Conservation (phyloP, 306 rosid species). For the Delonix regia region DNA sequence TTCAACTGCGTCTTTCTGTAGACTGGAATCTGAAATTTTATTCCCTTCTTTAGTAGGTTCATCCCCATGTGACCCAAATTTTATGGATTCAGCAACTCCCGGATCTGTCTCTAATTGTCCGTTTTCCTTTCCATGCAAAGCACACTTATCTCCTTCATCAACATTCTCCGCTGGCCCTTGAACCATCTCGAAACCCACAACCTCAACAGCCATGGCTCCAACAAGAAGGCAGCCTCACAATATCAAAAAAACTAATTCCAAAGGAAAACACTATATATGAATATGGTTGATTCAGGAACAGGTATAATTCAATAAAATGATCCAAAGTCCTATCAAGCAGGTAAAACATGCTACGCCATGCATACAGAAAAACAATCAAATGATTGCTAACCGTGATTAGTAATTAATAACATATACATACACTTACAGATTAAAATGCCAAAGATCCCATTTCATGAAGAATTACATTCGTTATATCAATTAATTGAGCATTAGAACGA, state of each 20-base stretch:
- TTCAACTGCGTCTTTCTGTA: conserved; percentile 73
- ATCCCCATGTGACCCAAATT: conserved; percentile 88
- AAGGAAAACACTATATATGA: conserved; percentile 9
- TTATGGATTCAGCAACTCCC: conserved; percentile 58
- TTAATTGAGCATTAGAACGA: background rate
- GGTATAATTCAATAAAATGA: conserved; percentile 26
- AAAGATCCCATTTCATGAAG: conserved; percentile 9
- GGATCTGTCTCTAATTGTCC: conserved; percentile 55
- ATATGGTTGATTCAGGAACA: conserved; percentile 17
- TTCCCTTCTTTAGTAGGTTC: conserved; percentile 66
- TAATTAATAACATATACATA: background rate
- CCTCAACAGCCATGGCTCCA: conserved; percentile 80
- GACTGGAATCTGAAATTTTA: conserved; percentile 47
- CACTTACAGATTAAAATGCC: background rate
- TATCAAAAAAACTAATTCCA: conserved; percentile 47
- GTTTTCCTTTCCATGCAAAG: conserved; percentile 58
- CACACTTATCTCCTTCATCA: conserved; percentile 50
- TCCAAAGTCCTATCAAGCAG: conserved; percentile 19
- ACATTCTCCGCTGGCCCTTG: conserved; percentile 62
- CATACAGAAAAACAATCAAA: background rate
- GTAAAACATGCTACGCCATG: conserved; percentile 16
- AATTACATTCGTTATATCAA: conserved; percentile 24
- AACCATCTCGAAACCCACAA: conserved; percentile 85
- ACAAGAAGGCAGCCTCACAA: conserved; percentile 46
- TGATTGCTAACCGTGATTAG: background rate